Evolutionary conservation across 495 filamentous ascomycete genomes (phyloP), one percentile per base, ranked within the genome.

Genomic region (Beverwykella pulmonaria): DNA sequence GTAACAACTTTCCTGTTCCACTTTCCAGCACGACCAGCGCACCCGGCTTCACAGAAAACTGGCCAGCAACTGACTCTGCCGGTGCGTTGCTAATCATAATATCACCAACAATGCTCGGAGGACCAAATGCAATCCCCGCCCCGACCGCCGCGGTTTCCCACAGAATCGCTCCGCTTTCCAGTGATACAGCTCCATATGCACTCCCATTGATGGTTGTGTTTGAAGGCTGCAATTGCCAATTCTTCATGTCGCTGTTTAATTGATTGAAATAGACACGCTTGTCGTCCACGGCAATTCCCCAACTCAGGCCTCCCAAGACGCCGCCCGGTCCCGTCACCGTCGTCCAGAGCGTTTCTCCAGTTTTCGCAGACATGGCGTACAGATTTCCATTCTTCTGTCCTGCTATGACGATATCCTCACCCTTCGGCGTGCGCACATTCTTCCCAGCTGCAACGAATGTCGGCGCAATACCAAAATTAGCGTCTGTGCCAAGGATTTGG

Each of bases 381-480:
- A 81, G 63, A 29, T 67, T 71, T 1, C 77, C 79, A 63, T 74
- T 77, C 70, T 81, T 81, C 74, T 77, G 75, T 10, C 79, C 78
- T 0, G 76, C 59, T 5, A 78, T 71, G 7, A 81, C 15, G 20
- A 71, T 61, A 61, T 79, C 77, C 22, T 57, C 47, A n/a, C 61
- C 56, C 23, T 49, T 41, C 5, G 30, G 30, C 4, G 30, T 34
- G 23, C 55, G 61, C 12, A 59, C 70, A 12, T 63, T 58, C 17
- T 22, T 32, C 32, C 36, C 26, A 1, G 36, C 70, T 3, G 70
- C 73, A 0, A 81, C 70, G 52, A 76, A 77, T 3, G 74, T 32
- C 1, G 79, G 79, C 29, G 79, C 79, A 74, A 81, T 81, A 1
- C 75, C 79, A 47, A 81, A 81, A 53, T 80, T 75, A 20, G 72